Base-by-base conservation (phyloP, 2,329 filamentous ascomycete species). In the Hortaea sp. region DNA sequence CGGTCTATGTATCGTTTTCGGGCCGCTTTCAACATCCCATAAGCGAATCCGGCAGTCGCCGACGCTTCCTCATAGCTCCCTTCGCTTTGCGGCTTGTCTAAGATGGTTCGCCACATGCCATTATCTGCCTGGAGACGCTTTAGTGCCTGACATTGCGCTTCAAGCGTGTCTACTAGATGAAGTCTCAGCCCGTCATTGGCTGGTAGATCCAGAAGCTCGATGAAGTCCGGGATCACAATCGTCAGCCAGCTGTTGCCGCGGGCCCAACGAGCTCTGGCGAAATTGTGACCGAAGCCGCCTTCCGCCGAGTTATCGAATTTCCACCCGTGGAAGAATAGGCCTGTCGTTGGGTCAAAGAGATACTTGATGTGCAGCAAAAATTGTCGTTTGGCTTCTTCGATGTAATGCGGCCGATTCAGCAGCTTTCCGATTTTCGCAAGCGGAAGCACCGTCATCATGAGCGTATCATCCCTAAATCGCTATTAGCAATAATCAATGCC, bases 381-480 rank as follows among this genome's bases (percentile, higher is more conserved):
- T 63, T 89, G 85, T 6, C 77, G 72, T 67, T 87, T 87, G 7
- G 84, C 85, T 65, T 90, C 85, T 38, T 79, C 82, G 28, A 89
- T 71, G 60, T 90, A 90, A 53, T 84, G 76, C 0, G 82, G 82
- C 1, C 84, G 71, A 50, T 77, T 71, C 2, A 90, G 73, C 4
- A 88, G 69, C 46, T 81, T 74, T 1, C 85, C 85, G 50, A 88
- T 88, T 69, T 89, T 89, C 12, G 84, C 84, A 12, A 89, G 71
- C 1, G 85, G 85, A 65, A 89, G 69, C 5, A 88, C 85, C 0
- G 84, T 88, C 85, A 90, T 90, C 85, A 90, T 89, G 39, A 90
- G 72, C 5, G 85, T 90, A 62, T 90, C 85, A 55, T 88, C 85
- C 32, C 32, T 35, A 9, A n/a, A 2, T 9, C n/a, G n/a, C 32